These are phyloP conservation scores for Rhodotorula sp. DNA, from an alignment of 1,284 basidiomycete species.

Conservation along the genomic window DNA sequence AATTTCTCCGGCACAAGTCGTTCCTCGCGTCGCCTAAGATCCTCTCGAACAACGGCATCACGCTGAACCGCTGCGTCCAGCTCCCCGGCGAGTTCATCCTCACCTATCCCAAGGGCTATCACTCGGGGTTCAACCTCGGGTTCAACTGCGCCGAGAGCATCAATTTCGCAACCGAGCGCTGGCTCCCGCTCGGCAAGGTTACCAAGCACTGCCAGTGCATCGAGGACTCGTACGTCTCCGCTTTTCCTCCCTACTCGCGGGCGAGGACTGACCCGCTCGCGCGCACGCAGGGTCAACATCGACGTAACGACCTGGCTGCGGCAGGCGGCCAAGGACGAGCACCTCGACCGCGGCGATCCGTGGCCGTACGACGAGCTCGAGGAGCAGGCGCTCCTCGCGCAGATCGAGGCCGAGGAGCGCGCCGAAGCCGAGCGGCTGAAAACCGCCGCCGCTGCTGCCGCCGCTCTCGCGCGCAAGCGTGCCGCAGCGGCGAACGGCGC, in stretches of 20 bases:
- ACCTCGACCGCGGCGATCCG: constrained; percentile 26
- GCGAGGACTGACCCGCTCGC: background rate
- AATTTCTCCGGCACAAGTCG: constrained; percentile 96
- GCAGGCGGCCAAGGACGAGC: constrained; percentile 43
- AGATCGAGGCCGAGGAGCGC: constrained; percentile 3
- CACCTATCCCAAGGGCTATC: constrained; percentile 69
- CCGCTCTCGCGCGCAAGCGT: background rate
- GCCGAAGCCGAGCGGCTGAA: background rate
- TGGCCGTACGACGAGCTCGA: constrained; percentile 32
- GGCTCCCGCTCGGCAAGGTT: constrained; percentile 83
- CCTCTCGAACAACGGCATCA: constrained; percentile 75
- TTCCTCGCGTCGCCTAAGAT: constrained; percentile 88
- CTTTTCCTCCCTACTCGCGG: background rate
- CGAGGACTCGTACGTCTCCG: constrained; percentile 66
- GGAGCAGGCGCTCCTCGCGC: constrained; percentile 1
- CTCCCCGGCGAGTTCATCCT: constrained; percentile 92
- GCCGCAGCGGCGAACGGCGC: background rate
- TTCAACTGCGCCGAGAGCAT: constrained; percentile 98
- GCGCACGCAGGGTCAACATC: constrained; percentile 71
- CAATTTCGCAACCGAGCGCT: constrained; percentile 89
- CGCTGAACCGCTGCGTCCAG: constrained; percentile 86
- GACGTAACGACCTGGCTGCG: constrained; percentile 70
- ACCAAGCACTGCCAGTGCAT: constrained; percentile 83
- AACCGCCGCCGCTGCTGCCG: background rate
- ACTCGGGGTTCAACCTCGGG: constrained; percentile 88